phyloP scores from a whole-genome alignment of 139 green algal species.

The Parachlorella kessleri region DNA sequence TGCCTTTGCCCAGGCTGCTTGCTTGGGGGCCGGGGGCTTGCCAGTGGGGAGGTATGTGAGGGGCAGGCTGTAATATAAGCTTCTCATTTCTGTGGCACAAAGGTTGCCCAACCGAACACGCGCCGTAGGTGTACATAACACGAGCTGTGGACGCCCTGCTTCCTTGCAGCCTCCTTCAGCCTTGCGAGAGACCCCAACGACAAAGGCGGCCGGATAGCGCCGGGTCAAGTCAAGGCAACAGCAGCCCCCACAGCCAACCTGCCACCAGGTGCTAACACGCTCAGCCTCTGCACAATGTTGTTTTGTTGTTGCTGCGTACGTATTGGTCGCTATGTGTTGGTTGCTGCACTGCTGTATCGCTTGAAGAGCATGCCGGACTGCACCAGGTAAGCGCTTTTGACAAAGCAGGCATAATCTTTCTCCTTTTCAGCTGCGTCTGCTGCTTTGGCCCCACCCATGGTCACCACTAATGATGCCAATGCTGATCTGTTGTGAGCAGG shows the following conservation, averaged over 20 bases:
- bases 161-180: constrained; percentile 43
- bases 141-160: neutral
- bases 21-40: neutral
- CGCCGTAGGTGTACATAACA: no score
- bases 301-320: neutral
- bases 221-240: constrained; percentile 4
- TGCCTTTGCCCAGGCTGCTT: neutral
- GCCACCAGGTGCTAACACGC: constrained; percentile 36
- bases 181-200: constrained; percentile 53
- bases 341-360: neutral
- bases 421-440: neutral
- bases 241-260: constrained; percentile 6
- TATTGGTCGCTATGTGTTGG: neutral
- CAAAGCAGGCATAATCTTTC: neutral
- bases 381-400: neutral
- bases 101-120: no score
- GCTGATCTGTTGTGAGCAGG: neutral
- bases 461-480: no score
- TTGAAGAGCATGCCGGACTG: neutral
- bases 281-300: neutral
- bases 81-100: neutral
- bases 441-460: neutral
- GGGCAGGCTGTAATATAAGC: neutral
- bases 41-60: neutral
- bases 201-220: constrained; percentile 37